Evolutionary conservation across 2,329 filamentous ascomycete species (phyloP), one percentile per base, ranked within the genome.

Genomic region (Aureobasidium pullulans): DNA sequence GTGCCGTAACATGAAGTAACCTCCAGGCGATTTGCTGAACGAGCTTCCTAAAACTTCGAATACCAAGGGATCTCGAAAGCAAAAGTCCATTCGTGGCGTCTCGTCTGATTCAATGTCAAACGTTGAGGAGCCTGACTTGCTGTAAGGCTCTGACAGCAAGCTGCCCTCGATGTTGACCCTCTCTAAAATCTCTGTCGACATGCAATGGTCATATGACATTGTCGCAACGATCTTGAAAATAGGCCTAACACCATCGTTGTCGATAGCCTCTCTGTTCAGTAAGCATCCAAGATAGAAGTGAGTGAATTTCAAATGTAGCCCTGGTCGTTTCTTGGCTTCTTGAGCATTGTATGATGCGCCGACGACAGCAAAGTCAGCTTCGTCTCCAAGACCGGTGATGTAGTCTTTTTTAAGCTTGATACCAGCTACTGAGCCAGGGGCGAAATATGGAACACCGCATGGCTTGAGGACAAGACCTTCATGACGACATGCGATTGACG

Each of bases 371-470:
- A 96, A 89, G 70, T 96, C 92, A 9, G 88, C 88, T 32, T 90
- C 84, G 62, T 95, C 91, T 0, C 90, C 90, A 68, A 93, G 83
- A 2, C 84, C 84, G 29, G 81, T 79, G 39, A 96, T 82, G 66
- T 95, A 96, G 67, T 94, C 89, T 67, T 90, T 90, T 72, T 96
- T 96, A 43, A 96, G 72, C 72, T 96, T 96, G 67, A 96, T 89
- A 69, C 84, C 56, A 13, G 37, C 43, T n/a, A 39, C 6, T 11
- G 40, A 43, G n/a, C 29, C 19, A 5, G 70, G 61, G 5, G 74
- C 66, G 63, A 96, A 89, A 68, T 96, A 96, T 0, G 90, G 84
- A 28, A 88, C 84, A 61, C 90, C 85, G 32, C 77, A 77, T 0
- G 87, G 84, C 71, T 96, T 96, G 52, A 96, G 71, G 0, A 96